Percentiles rank a stretch among this genome's conserved stretches.
phyloP scores from a whole-genome alignment of 75 land plant species.

The Picea glauca region DNA sequence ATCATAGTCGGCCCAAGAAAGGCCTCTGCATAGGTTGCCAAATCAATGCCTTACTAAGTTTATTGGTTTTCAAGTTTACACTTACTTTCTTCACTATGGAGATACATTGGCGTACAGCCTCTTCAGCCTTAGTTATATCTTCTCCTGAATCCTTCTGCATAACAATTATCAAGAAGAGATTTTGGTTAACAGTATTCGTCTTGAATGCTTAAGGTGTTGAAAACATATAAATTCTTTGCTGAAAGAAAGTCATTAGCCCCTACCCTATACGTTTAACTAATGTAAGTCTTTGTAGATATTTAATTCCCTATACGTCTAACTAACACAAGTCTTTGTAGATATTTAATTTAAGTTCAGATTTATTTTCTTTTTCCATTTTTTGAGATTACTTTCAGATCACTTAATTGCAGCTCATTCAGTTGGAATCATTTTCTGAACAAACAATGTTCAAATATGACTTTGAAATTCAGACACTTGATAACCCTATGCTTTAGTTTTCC shows the following conservation, averaged over 20 bases:
- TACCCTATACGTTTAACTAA: not conserved
- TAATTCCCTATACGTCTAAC: too few relatives aligned
- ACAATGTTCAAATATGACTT: not conserved
- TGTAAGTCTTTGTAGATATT: not conserved
- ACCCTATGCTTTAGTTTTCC: not conserved
- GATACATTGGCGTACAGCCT: not conserved
- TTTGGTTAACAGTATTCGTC: not conserved
- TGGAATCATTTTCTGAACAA: not conserved
- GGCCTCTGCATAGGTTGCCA: not conserved
- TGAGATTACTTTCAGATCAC: not conserved
- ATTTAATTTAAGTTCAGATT: not conserved
- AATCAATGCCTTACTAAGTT: not conserved
- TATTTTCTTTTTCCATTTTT: not conserved
- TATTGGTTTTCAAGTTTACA: not conserved
- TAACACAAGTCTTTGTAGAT: not conserved
- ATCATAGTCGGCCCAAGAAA: not conserved
- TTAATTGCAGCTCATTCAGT: not conserved
- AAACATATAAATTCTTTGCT: not conserved
- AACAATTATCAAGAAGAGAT: not conserved
- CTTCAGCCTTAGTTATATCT: constrained; percentile 6
- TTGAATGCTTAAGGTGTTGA: not conserved
- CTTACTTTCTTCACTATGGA: constrained; percentile 7
- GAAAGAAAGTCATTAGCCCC: not conserved
- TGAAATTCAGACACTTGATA: not conserved
- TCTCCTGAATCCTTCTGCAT: not conserved